phyloP scores from a whole-genome alignment of 192 early-diverging fungal species.

The Backusella macrospora region DNA sequence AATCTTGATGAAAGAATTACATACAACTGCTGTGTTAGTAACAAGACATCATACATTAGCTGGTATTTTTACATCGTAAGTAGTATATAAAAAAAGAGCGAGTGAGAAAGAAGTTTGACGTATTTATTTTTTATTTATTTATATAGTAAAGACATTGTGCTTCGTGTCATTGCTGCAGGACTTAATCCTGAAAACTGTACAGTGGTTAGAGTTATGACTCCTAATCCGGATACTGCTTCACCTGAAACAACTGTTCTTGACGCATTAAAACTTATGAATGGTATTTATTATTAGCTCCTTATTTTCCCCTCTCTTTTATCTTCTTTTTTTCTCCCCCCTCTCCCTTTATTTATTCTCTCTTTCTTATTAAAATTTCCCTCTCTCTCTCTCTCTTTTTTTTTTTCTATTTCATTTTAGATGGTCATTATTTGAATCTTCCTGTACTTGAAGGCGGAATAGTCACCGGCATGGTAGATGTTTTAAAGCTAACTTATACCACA shows the following conservation, averaged over 20 bases:
- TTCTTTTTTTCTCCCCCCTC: background rate
- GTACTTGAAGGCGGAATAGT: slow-evolving; percentile 73
- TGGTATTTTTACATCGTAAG: slow-evolving; percentile 81
- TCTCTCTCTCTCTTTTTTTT: no score
- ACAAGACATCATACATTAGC: slow-evolving; percentile 74
- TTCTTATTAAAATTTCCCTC: background rate
- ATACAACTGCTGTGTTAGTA: slow-evolving; percentile 76
- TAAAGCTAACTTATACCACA: slow-evolving; percentile 80
- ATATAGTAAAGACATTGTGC: slow-evolving; percentile 70
- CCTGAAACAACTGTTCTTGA: slow-evolving; percentile 77
- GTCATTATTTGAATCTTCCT: slow-evolving; percentile 84
- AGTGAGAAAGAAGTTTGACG: background rate
- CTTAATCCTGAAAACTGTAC: slow-evolving; percentile 87
- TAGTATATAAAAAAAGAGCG: background rate
- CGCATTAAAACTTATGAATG: slow-evolving; percentile 84
- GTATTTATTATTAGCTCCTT: slow-evolving; percentile 26
- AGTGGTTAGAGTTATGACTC: slow-evolving; percentile 97
- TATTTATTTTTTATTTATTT: background rate
- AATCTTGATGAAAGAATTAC: slow-evolving; percentile 70
- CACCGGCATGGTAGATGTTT: slow-evolving; percentile 80
- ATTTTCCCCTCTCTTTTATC: background rate
- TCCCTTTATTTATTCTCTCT: slow-evolving; percentile 2
- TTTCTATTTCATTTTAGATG: slow-evolving; percentile 49
- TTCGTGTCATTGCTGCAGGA: slow-evolving; percentile 86
- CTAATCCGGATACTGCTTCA: slow-evolving; percentile 80